A percentile compares a stretch with the other conserved stretches of the same genome.
Conservation (phyloP, 768 basidiomycete genomes). For the Hypsizygus marmoreus region DNA sequence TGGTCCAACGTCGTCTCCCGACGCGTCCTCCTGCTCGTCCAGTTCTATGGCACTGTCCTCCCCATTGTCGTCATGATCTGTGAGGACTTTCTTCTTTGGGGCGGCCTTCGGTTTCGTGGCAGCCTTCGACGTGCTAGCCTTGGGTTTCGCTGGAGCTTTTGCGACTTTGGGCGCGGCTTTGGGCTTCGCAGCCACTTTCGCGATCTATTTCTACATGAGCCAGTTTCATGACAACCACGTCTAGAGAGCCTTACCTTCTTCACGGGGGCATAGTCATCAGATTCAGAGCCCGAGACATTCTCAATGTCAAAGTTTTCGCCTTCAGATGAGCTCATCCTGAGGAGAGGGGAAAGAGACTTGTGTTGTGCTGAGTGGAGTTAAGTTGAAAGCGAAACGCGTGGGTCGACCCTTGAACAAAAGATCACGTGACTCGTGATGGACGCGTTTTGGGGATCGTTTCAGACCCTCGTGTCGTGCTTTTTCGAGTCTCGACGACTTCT, state of each 20-base stretch:
- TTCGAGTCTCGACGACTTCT: no score
- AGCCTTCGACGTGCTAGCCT: constrained; percentile 40
- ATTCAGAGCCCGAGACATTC: constrained; percentile 60
- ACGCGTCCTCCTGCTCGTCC: constrained; percentile 40
- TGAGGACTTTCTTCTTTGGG: constrained; percentile 71
- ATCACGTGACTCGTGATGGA: no score
- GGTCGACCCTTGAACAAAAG: background rate
- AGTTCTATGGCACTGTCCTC: constrained; percentile 47
- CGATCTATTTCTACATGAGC: constrained; percentile 2
- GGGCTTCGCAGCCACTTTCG: constrained; percentile 40
- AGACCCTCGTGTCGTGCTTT: no score
- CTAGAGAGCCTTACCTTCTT: constrained; percentile 49
- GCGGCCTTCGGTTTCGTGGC: constrained; percentile 52
- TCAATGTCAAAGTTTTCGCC: constrained; percentile 68
- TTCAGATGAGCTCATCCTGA: constrained; percentile 72
- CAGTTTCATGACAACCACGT: background rate
- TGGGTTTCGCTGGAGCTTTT: constrained; percentile 46
- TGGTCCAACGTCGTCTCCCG: constrained; percentile 35
- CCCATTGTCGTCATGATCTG: constrained; percentile 65
- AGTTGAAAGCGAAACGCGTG: constrained; percentile 10
- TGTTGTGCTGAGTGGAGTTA: background rate
- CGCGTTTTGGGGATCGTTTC: no score
- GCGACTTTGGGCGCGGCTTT: constrained; percentile 33
- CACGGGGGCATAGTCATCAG: constrained; percentile 66
- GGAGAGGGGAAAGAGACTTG: background rate